These are phyloP conservation scores for Aegilops bicornis DNA, from an alignment of 176 grass and related monocot genomes.

Conservation along the genomic window DNA sequence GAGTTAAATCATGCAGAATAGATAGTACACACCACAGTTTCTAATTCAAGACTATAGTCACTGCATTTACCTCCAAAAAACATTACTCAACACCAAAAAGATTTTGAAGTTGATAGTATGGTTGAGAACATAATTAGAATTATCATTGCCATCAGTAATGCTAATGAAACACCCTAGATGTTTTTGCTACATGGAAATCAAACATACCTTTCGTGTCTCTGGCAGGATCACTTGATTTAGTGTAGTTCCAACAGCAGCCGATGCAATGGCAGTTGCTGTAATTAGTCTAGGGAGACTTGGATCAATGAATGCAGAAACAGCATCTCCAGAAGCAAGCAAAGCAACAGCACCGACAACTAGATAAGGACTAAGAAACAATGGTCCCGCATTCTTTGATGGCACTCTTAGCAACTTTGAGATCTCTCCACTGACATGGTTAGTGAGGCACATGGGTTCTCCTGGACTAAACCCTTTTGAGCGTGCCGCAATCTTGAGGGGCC, in stretches of 20 bases:
- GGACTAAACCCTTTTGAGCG: slow-evolving; percentile 63
- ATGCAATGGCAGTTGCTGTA: slow-evolving; percentile 66
- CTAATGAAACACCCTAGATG: neutral
- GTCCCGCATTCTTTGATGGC: slow-evolving; percentile 56
- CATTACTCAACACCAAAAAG: neutral
- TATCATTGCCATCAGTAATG: neutral
- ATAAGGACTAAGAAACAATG: slow-evolving; percentile 60
- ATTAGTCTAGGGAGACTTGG: slow-evolving; percentile 72
- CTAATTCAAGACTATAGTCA: neutral
- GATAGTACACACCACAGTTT: slow-evolving; percentile 21
- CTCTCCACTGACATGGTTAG: slow-evolving; percentile 74
- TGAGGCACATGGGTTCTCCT: slow-evolving; percentile 83
- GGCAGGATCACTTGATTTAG: slow-evolving; percentile 74
- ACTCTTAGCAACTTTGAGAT: slow-evolving; percentile 72
- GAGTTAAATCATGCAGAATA: slow-evolving; percentile 1
- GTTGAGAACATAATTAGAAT: neutral
- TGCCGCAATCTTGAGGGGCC: slow-evolving; percentile 64
- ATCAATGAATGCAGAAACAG: slow-evolving; percentile 70
- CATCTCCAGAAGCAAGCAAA: slow-evolving; percentile 82
- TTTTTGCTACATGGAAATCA: slow-evolving; percentile 3
- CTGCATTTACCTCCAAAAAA: neutral
- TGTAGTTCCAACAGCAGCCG: slow-evolving; percentile 58
- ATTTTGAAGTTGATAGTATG: neutral
- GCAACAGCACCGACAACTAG: slow-evolving; percentile 63
- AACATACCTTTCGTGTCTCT: slow-evolving; percentile 66